Conservation (phyloP, 2,329 filamentous ascomycete genomes). For the Erysiphe pulchra region DNA sequence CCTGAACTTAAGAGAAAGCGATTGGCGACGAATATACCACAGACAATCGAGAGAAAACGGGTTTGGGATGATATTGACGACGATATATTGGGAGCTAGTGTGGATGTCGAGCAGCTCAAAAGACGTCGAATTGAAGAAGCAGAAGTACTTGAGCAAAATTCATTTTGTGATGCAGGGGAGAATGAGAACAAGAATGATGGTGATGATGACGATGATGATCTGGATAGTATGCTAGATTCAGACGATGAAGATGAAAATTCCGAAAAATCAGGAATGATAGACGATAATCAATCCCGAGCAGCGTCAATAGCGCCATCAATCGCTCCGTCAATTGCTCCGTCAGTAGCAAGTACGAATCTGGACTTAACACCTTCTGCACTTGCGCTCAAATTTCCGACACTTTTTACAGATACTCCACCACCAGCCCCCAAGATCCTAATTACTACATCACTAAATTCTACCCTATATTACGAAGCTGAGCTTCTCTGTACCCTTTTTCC, state of each 20-base stretch:
- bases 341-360: conserved; percentile 35
- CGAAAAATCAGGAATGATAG: conserved; percentile 18
- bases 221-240: conserved; percentile 56
- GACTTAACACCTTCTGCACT: conserved; percentile 35
- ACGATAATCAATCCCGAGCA: conserved; percentile 12
- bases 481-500: conserved; percentile 65
- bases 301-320: conserved; percentile 21
- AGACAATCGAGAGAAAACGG: conserved; percentile 67
- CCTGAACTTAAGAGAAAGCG: conserved; percentile 50
- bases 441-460: conserved; percentile 75
- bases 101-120: conserved; percentile 34
- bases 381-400: conserved; percentile 32
- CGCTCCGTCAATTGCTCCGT: conserved; percentile 19
- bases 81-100: conserved; percentile 25
- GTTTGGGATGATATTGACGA: conserved; percentile 62
- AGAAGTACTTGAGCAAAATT: conserved; percentile 21
- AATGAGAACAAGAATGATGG: conserved; percentile 27
- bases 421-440: conserved; percentile 63
- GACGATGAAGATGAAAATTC: conserved; percentile 19
- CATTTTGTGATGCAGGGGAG: conserved; percentile 16
- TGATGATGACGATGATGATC: conserved; percentile 31
- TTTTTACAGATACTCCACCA: conserved; percentile 32
- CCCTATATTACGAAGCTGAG: conserved; percentile 59
- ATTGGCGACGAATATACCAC: conserved; percentile 50
- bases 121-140: conserved; percentile 25